phyloP scores from a whole-genome alignment of 2,329 filamentous ascomycete genomes.

The Colletotrichum sp. region DNA sequence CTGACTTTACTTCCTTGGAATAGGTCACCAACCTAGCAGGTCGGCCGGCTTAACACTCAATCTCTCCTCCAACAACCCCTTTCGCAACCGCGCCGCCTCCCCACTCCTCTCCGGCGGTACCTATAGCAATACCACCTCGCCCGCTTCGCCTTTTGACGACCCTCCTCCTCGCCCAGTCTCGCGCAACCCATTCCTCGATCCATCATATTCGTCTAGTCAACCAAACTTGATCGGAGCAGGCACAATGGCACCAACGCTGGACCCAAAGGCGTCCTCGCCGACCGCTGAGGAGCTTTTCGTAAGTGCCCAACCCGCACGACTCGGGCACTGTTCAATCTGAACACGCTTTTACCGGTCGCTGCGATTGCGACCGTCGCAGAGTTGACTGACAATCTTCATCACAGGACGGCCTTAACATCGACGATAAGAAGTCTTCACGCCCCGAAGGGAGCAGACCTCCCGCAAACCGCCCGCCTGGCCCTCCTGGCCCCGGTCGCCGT shows the following conservation, averaged over 20 bases:
- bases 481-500: slow-evolving; percentile 46
- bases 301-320: slow-evolving; percentile 46
- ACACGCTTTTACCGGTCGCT: not conserved
- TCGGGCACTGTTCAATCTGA: not conserved
- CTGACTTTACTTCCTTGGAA: slow-evolving; percentile 26
- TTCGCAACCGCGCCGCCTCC: slow-evolving; percentile 74
- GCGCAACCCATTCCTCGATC: slow-evolving; percentile 78
- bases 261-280: slow-evolving; percentile 52
- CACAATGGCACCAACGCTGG: slow-evolving; percentile 55
- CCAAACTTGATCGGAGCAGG: slow-evolving; percentile 44
- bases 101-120: slow-evolving; percentile 42
- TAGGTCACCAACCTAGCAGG: slow-evolving; percentile 45
- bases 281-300: slow-evolving; percentile 79
- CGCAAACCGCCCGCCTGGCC: slow-evolving; percentile 42
- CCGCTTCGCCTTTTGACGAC: slow-evolving; percentile 66
- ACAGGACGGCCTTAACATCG: slow-evolving; percentile 72
- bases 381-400: slow-evolving; percentile 19
- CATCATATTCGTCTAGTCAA: slow-evolving; percentile 39
- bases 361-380: not conserved
- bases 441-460: slow-evolving; percentile 33
- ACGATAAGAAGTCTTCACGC: slow-evolving; percentile 55
- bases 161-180: slow-evolving; percentile 66
- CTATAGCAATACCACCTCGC: slow-evolving; percentile 41
- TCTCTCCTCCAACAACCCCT: slow-evolving; percentile 84
- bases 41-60: slow-evolving; percentile 63